Evolutionary conservation across 2,329 filamentous ascomycete species (phyloP).

Genomic region (Aspergillus chevalieri): DNA sequence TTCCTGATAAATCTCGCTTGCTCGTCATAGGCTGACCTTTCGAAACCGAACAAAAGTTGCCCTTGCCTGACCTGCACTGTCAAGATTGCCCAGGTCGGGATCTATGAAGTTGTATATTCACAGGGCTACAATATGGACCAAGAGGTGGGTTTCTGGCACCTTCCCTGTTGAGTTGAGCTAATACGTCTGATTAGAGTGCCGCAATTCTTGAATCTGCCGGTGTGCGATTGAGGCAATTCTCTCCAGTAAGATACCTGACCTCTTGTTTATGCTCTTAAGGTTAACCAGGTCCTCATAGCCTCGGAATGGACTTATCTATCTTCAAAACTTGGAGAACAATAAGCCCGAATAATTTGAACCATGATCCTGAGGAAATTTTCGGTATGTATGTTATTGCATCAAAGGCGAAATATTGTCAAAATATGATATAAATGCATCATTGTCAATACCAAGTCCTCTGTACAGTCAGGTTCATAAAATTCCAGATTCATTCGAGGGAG

Average conservation of each 20-base stretch:
- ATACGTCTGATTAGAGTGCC: constrained; percentile 51
- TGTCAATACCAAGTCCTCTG: background rate
- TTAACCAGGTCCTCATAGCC: constrained; percentile 41
- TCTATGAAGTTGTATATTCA: constrained; percentile 90
- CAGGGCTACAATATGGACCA: constrained; percentile 92
- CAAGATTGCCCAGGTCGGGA: constrained; percentile 96
- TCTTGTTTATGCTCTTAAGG: background rate
- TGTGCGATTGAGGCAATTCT: constrained; percentile 79
- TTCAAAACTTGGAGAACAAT: constrained; percentile 40
- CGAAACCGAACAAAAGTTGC: constrained; percentile 47
- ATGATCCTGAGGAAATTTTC: too few relatives aligned
- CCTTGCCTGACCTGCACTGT: constrained; percentile 96
- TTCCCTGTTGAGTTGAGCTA: constrained; percentile 3
- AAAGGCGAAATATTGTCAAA: too few relatives aligned
- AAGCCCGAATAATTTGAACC: background rate
- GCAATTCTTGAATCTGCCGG: constrained; percentile 77
- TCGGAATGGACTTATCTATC: constrained; percentile 58
- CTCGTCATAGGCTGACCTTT: background rate
- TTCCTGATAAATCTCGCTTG: background rate
- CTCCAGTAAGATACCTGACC: constrained; percentile 52
- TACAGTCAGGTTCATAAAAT: too few relatives aligned
- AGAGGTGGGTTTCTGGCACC: constrained; percentile 41
- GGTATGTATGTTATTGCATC: too few relatives aligned
- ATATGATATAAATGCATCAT: background rate
- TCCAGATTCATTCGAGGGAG: too few relatives aligned